These are phyloP conservation scores for Acrocalymma vagum DNA, from an alignment of 2,329 filamentous ascomycete species.

Conservation along the genomic window DNA sequence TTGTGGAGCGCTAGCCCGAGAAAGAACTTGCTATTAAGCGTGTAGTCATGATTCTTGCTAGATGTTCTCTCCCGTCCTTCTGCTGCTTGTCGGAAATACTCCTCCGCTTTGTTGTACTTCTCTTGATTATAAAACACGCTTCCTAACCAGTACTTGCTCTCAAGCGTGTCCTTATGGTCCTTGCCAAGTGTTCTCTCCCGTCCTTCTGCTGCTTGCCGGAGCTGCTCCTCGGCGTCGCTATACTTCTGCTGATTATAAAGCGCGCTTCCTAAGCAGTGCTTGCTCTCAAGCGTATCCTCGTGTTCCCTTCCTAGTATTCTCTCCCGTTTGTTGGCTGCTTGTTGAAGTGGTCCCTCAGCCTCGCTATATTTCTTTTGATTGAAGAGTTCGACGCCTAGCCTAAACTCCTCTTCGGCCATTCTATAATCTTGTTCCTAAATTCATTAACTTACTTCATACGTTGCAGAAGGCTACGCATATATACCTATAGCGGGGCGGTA, in stretches of 20 bases:
- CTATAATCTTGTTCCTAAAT: too few relatives aligned
- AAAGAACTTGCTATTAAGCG: conserved; percentile 6
- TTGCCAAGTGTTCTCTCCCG: conserved; percentile 7
- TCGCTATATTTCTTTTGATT: conserved; percentile 2
- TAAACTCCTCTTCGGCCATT: not conserved
- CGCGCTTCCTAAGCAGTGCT: conserved; percentile 4
- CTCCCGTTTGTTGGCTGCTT: not conserved
- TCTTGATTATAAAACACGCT: conserved; percentile 1
- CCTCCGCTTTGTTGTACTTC: conserved; percentile 3
- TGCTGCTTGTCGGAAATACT: conserved; percentile 1
- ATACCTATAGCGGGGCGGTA: too few relatives aligned
- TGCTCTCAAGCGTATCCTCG: conserved; percentile 1
- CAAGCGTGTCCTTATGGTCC: conserved; percentile 8
- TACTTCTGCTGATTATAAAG: conserved; percentile 10
- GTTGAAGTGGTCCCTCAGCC: not conserved
- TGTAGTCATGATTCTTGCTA: too few relatives aligned
- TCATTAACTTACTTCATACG: too few relatives aligned
- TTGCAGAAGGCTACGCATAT: too few relatives aligned
- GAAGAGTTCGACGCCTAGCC: not conserved
- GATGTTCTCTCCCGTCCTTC: too few relatives aligned
- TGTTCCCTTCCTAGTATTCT: conserved; percentile 2
- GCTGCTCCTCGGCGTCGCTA: conserved; percentile 3
- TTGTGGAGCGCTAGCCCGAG: conserved; percentile 1
- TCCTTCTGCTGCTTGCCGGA: conserved; percentile 1
- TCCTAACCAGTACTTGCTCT: conserved; percentile 1